A percentile compares a stretch with the other conserved stretches of the same genome.
Conservation (phyloP, 352 stramenopile species). For the Poterioochromonas sp. region DNA sequence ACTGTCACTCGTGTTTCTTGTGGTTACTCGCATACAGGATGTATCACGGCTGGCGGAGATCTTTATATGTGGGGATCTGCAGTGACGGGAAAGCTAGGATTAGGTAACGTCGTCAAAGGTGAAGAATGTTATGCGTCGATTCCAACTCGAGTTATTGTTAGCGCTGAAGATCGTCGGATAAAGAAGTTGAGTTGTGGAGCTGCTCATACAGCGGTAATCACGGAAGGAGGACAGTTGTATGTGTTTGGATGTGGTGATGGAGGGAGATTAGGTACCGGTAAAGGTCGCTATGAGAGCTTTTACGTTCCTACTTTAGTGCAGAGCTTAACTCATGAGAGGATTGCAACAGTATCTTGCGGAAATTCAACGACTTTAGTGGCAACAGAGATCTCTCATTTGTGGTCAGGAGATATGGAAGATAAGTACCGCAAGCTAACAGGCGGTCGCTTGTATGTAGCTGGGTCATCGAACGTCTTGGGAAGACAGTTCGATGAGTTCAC, state of each 20-base stretch:
- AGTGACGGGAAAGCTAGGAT: slow-evolving; percentile 65
- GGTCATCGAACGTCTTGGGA: slow-evolving; percentile 65
- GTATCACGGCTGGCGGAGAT: slow-evolving; percentile 57
- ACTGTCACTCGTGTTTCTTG: slow-evolving; percentile 31
- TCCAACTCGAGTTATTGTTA: slow-evolving; percentile 56
- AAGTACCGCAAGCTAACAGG: slow-evolving; percentile 52
- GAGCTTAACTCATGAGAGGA: slow-evolving; percentile 57
- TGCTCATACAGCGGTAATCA: slow-evolving; percentile 74
- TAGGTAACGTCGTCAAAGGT: slow-evolving; percentile 53
- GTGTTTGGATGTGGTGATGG: slow-evolving; percentile 76
- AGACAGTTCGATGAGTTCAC: slow-evolving; percentile 62
- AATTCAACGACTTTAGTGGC: slow-evolving; percentile 68
- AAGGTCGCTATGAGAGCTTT: slow-evolving; percentile 54
- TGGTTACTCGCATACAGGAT: slow-evolving; percentile 72
- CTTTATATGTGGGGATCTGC: slow-evolving; percentile 77
- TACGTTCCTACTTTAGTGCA: slow-evolving; percentile 69
- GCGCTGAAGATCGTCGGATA: slow-evolving; percentile 43
- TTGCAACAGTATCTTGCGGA: slow-evolving; percentile 69
- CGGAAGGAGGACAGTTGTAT: slow-evolving; percentile 57
- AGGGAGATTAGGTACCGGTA: slow-evolving; percentile 72
- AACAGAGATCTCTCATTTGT: slow-evolving; percentile 59
- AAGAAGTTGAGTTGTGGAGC: slow-evolving; percentile 73
- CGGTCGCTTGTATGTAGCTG: slow-evolving; percentile 72
- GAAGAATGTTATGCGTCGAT: slow-evolving; percentile 65
- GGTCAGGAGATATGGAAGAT: slow-evolving; percentile 22